Percentiles rank a stretch among this genome's conserved stretches.
Evolutionary conservation across 225 moss, liverwort and hornwort species (phyloP).

Genomic region (Bryoerythrophyllum caledonicum): DNA sequence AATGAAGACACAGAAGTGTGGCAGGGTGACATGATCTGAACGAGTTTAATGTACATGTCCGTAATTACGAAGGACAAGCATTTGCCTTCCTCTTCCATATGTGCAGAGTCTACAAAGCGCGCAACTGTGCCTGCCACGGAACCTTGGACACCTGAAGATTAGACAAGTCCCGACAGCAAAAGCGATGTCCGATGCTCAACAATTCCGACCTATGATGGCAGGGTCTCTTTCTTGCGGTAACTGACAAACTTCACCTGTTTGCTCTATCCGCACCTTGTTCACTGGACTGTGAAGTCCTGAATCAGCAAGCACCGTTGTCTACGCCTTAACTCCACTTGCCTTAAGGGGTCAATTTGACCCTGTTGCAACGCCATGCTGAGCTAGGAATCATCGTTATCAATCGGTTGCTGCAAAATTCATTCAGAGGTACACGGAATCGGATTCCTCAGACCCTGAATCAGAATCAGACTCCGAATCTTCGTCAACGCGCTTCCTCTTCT

Average conservation of each 20-base stretch:
- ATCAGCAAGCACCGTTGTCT: neutral
- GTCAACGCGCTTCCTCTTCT: conserved; percentile 1
- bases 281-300: neutral
- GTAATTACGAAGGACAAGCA: neutral
- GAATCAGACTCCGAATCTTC: conserved; percentile 12
- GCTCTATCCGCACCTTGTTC: neutral
- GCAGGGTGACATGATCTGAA: neutral
- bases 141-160: neutral
- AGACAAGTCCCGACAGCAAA: neutral
- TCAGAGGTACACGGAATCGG: conserved; percentile 30
- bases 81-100: neutral
- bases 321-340: neutral
- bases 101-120: neutral
- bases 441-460: neutral
- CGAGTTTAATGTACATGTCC: neutral
- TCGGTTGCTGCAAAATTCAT: no score
- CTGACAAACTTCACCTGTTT: neutral
- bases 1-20: no score
- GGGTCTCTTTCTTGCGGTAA: neutral
- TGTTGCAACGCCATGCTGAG: neutral
- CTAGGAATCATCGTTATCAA: no score
- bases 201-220: neutral
- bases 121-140: no score
- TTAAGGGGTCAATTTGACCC: neutral
- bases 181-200: neutral